These are phyloP conservation scores for Globisporangium middletonii DNA, from an alignment of 352 stramenopile species.

Conservation along the genomic window DNA sequence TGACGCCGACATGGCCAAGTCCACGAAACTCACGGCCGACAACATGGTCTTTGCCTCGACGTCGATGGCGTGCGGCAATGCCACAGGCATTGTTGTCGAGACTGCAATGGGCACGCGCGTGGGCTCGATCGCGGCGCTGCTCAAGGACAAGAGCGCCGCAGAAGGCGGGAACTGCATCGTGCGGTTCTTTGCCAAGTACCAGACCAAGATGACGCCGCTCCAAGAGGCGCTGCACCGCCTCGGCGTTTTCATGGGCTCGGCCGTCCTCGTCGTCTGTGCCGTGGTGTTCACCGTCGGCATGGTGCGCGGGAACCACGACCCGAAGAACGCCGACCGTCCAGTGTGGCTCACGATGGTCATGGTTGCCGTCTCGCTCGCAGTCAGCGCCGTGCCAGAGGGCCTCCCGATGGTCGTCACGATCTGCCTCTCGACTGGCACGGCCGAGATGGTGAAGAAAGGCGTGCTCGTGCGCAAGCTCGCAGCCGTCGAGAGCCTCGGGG, in stretches of 20 bases:
- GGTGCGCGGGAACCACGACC: constrained; percentile 34
- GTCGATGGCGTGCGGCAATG: constrained; percentile 40
- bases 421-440: constrained; percentile 27
- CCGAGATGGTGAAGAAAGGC: constrained; percentile 36
- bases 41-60: constrained; percentile 91
- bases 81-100: constrained; percentile 32
- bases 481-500: constrained; percentile 55
- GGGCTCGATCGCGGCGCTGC: constrained; percentile 34
- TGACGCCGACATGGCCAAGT: constrained; percentile 10
- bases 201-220: constrained; percentile 70
- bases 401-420: constrained; percentile 36
- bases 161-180: constrained; percentile 15
- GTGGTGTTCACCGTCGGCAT: constrained; percentile 87
- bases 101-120: constrained; percentile 39
- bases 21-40: constrained; percentile 33
- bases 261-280: constrained; percentile 68
- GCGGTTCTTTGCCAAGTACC: constrained; percentile 19
- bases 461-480: constrained; percentile 55
- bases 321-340: constrained; percentile 60
- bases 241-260: constrained; percentile 83
- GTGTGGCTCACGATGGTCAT: constrained; percentile 88
- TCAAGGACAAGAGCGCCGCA: constrained; percentile 15
- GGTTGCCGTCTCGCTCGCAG: constrained; percentile 73
- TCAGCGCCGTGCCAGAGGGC: constrained; percentile 41
- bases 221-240: constrained; percentile 91